Evolutionary conservation across 768 basidiomycete species (phyloP), one percentile per base, ranked within the genome.

Genomic region (Kockovaella imperatae): DNA sequence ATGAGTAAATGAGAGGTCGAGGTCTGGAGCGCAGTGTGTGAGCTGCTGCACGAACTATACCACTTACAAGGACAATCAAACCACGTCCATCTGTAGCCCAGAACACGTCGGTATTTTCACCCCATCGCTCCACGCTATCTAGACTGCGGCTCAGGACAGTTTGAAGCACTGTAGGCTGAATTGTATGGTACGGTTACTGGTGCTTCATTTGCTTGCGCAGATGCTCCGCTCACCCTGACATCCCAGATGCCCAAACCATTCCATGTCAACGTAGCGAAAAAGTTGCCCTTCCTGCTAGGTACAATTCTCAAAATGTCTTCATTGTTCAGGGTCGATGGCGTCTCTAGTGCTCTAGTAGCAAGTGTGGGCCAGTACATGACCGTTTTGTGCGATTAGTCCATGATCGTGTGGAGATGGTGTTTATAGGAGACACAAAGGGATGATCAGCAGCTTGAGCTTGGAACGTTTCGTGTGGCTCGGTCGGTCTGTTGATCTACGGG

Each of bases 31-130:
- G 7, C 25, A 56, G 18, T 35, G 5, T 15, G 18, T 48, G 32
- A 45, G 17, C 26, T 46, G 35, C 24, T 23, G 14, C 24, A 43
- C 23, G 34, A 41, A 15, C 2, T 26, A 1, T 18, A 42, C 17
- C 5, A 69, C 81, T 46, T 49, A 86, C 90, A 72, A 84, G 80
- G 18, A 96, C 78, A 45, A 90, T 79, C 40, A 96, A 80, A 57
- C 81, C 77, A 59, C 76, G 76, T 28, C 84, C 83, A 67, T 90
- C 87, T 45, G 83, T 82, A 15, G 88, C 81, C 89, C 90, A 96
- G 60, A 80, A 78, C 11, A 79, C 80, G 44, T 77, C 72, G 17
- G 76, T 53, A 57, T 89, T 93, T 60, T 82, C 79, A n/a, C 90
- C 90, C 66, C 91, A 89, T 50, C 86, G 83, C 46, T 77, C 69